Evolutionary conservation across 192 early-diverging fungal genomes (phyloP).

Genomic region (Coemansia erecta): DNA sequence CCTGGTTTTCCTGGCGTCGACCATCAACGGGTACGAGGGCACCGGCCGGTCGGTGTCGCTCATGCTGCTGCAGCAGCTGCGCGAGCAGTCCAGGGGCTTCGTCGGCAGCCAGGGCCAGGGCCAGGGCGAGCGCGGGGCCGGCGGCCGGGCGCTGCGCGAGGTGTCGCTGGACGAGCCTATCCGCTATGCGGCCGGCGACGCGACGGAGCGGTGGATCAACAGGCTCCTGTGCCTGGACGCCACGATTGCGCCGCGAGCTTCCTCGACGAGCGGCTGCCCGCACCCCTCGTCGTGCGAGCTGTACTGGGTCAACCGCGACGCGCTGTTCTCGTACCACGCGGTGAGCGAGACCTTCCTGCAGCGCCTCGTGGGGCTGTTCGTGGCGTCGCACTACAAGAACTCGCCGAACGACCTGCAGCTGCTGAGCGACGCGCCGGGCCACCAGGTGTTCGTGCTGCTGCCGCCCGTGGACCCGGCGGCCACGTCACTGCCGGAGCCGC

Average conservation of each 20-base stretch:
- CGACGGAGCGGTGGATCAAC: slow-evolving; percentile 94
- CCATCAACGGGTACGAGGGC: slow-evolving; percentile 99
- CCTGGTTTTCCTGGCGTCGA: slow-evolving; percentile 97
- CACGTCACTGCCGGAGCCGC: slow-evolving; percentile 82
- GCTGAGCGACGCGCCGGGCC: slow-evolving; percentile 96
- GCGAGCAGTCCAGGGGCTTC: slow-evolving; percentile 85
- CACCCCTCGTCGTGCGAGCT: slow-evolving; percentile 93
- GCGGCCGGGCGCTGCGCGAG: slow-evolving; percentile 80
- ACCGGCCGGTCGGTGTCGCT: slow-evolving; percentile 95
- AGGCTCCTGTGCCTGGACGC: slow-evolving; percentile 92
- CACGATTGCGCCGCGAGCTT: slow-evolving; percentile 56
- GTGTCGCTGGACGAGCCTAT: slow-evolving; percentile 94
- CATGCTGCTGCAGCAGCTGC: slow-evolving; percentile 91
- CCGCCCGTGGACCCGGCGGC: slow-evolving; percentile 78
- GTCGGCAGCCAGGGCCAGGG: slow-evolving; percentile 32
- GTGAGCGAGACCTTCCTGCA: slow-evolving; percentile 96
- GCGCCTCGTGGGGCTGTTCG: slow-evolving; percentile 96
- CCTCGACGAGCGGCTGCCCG: slow-evolving; percentile 80
- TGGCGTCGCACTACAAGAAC: slow-evolving; percentile 99
- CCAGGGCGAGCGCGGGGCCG: slow-evolving; percentile 27
- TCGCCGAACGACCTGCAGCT: slow-evolving; percentile 97
- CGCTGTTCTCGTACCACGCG: slow-evolving; percentile 97
- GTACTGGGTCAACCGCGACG: slow-evolving; percentile 96
- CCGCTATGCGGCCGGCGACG: slow-evolving; percentile 82
- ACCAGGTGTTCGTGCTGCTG: slow-evolving; percentile 94